Conservation (phyloP, 2,329 filamentous ascomycete genomes). For the Helicocarpus griseus region DNA sequence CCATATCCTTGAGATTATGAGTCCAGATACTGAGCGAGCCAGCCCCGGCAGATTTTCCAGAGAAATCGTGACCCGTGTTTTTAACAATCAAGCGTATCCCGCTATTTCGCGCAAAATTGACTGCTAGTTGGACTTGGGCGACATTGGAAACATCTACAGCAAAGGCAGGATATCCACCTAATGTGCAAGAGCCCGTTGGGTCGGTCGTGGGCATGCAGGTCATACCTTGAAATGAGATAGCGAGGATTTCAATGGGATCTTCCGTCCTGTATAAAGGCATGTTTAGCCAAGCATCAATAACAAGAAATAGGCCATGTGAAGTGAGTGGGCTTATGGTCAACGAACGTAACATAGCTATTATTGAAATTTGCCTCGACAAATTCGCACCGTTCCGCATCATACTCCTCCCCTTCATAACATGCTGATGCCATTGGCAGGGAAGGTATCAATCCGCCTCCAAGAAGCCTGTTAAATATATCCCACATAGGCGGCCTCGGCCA, state of each 20-base stretch:
- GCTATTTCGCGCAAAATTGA: slow-evolving; percentile 17
- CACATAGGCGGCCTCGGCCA: slow-evolving; percentile 44
- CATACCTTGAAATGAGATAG: slow-evolving; percentile 19
- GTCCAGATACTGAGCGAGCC: slow-evolving; percentile 33
- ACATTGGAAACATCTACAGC: slow-evolving; percentile 25
- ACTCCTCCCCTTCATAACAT: slow-evolving; percentile 39
- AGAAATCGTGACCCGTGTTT: slow-evolving; percentile 46
- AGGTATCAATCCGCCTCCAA: slow-evolving; percentile 42
- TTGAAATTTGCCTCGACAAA: slow-evolving; percentile 29
- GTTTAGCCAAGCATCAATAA: no score
- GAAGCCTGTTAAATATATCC: slow-evolving; percentile 41
- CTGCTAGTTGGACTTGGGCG: slow-evolving; percentile 18
- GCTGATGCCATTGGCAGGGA: slow-evolving; percentile 43
- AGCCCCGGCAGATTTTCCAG: slow-evolving; percentile 52
- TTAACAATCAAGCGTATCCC: slow-evolving; percentile 37
- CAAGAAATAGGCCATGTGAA: no score
- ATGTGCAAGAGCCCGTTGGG: slow-evolving; percentile 2
- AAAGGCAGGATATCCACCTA: slow-evolving; percentile 22
- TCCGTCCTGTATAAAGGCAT: slow-evolving; percentile 6
- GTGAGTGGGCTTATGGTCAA: no score
- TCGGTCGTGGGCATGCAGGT: slow-evolving; percentile 17
- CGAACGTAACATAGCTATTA: neutral
- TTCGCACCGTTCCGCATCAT: slow-evolving; percentile 36
- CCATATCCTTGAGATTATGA: slow-evolving; percentile 22
- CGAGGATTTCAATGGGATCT: slow-evolving; percentile 20